phyloP scores from a whole-genome alignment of 164 flowering plant species.

The Vitis riparia region DNA sequence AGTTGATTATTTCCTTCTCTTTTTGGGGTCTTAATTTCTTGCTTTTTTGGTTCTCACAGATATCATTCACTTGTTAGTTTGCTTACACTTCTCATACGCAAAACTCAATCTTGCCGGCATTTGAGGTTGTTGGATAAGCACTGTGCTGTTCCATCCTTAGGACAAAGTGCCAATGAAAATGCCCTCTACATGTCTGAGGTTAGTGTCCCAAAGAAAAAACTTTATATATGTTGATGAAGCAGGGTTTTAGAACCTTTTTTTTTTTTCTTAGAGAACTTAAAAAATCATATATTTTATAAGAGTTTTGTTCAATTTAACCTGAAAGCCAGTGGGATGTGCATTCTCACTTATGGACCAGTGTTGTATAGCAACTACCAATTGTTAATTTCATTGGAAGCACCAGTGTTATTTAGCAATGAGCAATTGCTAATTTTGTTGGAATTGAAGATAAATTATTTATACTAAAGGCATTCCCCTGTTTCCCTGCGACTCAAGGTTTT shows the following conservation, averaged over 20 bases:
- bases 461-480: no score
- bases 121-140: slow-evolving; percentile 62
- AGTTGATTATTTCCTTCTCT: neutral
- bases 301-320: no score
- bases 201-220: slow-evolving; percentile 9
- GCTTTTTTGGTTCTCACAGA: slow-evolving; percentile 28
- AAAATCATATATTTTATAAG: no score
- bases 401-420: no score
- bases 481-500: no score
- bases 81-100: slow-evolving; percentile 53
- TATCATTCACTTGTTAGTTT: slow-evolving; percentile 50
- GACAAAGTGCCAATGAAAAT: slow-evolving; percentile 9
- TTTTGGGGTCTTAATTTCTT: neutral
- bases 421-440: no score
- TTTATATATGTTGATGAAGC: neutral
- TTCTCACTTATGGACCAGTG: no score
- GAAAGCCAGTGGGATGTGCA: no score
- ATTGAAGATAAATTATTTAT: no score
- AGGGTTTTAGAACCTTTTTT: neutral
- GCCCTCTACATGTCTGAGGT: slow-evolving; percentile 36
- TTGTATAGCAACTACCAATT: no score
- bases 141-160: slow-evolving; percentile 34
- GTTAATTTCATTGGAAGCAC: no score
- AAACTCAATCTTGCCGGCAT: slow-evolving; percentile 25
- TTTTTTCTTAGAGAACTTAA: neutral